Conservation (phyloP, 2,329 filamentous ascomycete genomes). For the Diaporthe ilicicola region DNA sequence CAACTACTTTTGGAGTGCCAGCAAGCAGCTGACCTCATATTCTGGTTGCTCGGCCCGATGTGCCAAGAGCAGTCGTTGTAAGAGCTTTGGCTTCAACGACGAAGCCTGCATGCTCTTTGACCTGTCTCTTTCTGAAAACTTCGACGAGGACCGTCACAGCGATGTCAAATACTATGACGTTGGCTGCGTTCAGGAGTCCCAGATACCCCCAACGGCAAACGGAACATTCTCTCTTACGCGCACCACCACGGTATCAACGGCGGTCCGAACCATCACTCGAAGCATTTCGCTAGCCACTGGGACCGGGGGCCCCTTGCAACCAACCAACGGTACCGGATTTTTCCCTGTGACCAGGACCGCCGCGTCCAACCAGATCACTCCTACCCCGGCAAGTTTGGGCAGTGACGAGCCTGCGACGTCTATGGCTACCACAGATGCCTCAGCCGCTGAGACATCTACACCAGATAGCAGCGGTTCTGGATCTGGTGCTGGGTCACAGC, state of each 20-base stretch:
- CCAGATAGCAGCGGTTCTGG: not conserved
- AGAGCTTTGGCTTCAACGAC: slow-evolving; percentile 21
- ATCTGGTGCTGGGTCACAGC: not conserved
- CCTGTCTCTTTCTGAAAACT: not conserved
- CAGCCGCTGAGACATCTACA: not conserved
- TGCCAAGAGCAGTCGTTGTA: not conserved
- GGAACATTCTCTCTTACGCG: not conserved
- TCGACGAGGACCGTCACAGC: not conserved
- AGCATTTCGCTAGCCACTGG: slow-evolving; percentile 4
- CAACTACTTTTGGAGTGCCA: slow-evolving; percentile 25
- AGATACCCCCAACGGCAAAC: not conserved
- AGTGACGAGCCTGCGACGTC: not conserved
- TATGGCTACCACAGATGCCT: not conserved
- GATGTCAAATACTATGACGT: slow-evolving; percentile 22
- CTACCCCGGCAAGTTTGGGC: not conserved
- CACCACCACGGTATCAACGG: not conserved
- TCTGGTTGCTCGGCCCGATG: slow-evolving; percentile 18
- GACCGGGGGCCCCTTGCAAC: not conserved
- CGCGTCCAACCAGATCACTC: not conserved
- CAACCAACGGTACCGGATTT: not conserved
- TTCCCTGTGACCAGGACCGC: not conserved
- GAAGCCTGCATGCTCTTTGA: slow-evolving; percentile 25
- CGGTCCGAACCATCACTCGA: not conserved
- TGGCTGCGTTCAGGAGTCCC: not conserved
- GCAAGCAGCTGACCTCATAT: slow-evolving; percentile 5